phyloP scores from a whole-genome alignment of 1,284 basidiomycete species.

The Puccinia coronata region DNA sequence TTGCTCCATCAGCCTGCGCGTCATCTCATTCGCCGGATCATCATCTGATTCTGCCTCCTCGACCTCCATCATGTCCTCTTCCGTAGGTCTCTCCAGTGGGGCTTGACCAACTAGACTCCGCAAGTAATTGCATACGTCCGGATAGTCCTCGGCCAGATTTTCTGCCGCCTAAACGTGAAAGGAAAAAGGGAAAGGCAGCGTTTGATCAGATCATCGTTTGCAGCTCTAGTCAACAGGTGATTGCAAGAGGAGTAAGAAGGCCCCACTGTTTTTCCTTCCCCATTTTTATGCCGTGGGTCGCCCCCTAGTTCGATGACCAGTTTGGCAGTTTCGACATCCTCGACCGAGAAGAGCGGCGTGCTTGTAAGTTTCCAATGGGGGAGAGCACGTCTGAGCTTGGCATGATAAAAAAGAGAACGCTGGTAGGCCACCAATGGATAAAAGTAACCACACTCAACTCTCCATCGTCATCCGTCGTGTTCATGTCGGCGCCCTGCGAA shows the following conservation, averaged over 20 bases:
- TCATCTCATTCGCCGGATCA: constrained; percentile 43
- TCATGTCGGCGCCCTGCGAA: constrained; percentile 78
- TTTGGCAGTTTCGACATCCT: constrained; percentile 73
- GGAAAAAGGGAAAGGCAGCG: not conserved
- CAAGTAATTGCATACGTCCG: constrained; percentile 73
- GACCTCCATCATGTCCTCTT: constrained; percentile 24
- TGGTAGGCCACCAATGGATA: not conserved
- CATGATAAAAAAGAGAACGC: not conserved
- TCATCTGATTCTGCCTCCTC: not conserved
- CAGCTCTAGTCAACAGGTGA: constrained; percentile 17
- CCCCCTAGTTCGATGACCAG: constrained; percentile 82
- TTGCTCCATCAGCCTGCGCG: constrained; percentile 17
- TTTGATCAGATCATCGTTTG: not conserved
- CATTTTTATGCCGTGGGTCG: constrained; percentile 66
- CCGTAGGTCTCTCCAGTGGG: constrained; percentile 52
- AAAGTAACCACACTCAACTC: constrained; percentile 61
- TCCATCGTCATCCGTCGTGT: constrained; percentile 79
- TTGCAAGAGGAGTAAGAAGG: constrained; percentile 12
- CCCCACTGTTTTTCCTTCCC: constrained; percentile 71
- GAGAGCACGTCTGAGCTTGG: not conserved
- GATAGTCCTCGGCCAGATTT: constrained; percentile 74
- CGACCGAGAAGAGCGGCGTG: constrained; percentile 86
- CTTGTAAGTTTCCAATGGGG: not conserved
- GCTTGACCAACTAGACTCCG: constrained; percentile 61
- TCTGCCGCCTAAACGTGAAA: constrained; percentile 68